Evolutionary conservation across 441 rosid genomes (phyloP).

Genomic region (Daphne laureola): DNA sequence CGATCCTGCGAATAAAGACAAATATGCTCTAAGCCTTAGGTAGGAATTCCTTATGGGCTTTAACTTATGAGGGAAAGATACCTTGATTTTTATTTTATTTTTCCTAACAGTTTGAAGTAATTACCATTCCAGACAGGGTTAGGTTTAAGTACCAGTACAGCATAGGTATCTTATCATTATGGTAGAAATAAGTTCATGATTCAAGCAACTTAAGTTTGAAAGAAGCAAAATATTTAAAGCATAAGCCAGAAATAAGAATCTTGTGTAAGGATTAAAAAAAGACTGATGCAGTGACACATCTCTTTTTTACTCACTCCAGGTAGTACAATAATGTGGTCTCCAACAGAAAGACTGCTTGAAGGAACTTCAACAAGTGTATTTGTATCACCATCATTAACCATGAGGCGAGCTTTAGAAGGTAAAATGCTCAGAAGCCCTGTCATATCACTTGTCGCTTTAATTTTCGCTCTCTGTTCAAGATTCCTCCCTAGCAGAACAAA

Average conservation of each 20-base stretch:
- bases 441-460: conserved; percentile 96
- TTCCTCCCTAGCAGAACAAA: conserved; percentile 94
- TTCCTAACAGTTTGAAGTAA: not conserved
- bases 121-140: too few relatives aligned
- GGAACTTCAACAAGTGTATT: conserved; percentile 75
- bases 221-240: not conserved
- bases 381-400: conserved; percentile 45
- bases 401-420: conserved; percentile 90
- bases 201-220: not conserved
- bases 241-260: not conserved
- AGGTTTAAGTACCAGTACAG: too few relatives aligned
- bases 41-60: conserved; percentile 3
- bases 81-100: conserved; percentile 2
- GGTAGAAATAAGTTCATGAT: not conserved
- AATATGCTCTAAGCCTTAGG: conserved; percentile 10
- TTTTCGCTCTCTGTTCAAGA: conserved; percentile 97
- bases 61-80: not conserved
- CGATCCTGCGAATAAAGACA: conserved; percentile 53
- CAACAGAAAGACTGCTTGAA: conserved; percentile 70
- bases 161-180: too few relatives aligned
- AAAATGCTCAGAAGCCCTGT: conserved; percentile 80
- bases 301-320: conserved; percentile 75
- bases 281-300: conserved; percentile 5
- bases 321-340: conserved; percentile 72
- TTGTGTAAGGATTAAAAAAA: not conserved